phyloP scores from a whole-genome alignment of 495 filamentous ascomycete genomes.

The Lepraria neglecta region DNA sequence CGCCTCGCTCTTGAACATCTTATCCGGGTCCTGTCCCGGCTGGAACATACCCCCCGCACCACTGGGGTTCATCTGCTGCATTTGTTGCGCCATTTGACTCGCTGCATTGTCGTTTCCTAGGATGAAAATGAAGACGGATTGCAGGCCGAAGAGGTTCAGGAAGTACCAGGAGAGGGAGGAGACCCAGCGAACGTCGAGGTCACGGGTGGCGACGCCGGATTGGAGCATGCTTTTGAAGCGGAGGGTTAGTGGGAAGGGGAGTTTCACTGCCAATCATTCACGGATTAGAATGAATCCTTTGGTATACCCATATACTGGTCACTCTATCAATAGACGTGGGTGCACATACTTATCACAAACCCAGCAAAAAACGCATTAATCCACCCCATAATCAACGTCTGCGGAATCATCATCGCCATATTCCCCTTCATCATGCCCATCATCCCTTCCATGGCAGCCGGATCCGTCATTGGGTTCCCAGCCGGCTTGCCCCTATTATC shows the following conservation, averaged over 20 bases:
- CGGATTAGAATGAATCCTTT: background rate
- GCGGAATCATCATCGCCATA: constrained; percentile 99
- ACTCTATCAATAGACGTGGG: background rate
- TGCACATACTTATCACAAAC: constrained; percentile 81
- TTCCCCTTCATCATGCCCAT: constrained; percentile 99
- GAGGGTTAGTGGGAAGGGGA: constrained; percentile 96
- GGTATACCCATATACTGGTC: background rate
- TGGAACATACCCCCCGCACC: constrained; percentile 64
- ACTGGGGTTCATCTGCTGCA: constrained; percentile 71
- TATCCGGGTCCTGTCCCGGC: constrained; percentile 91
- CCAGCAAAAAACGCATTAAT: constrained; percentile 98
- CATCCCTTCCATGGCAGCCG: constrained; percentile 98
- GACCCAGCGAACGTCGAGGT: constrained; percentile 96
- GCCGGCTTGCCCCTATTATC: constrained; percentile 77
- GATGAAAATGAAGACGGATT: constrained; percentile 96
- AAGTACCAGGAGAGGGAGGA: constrained; percentile 99
- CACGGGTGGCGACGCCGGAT: constrained; percentile 87
- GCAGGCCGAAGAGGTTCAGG: constrained; percentile 88
- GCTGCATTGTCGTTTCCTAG: constrained; percentile 95
- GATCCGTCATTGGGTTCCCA: constrained; percentile 92
- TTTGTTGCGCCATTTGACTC: constrained; percentile 90
- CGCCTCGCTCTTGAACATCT: constrained; percentile 81
- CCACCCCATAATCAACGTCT: constrained; percentile 99
- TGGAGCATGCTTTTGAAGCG: constrained; percentile 99
- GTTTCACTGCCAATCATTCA: constrained; percentile 63